Conservation (phyloP, 331 rosid genomes). For the Pyracantha coccinea region DNA sequence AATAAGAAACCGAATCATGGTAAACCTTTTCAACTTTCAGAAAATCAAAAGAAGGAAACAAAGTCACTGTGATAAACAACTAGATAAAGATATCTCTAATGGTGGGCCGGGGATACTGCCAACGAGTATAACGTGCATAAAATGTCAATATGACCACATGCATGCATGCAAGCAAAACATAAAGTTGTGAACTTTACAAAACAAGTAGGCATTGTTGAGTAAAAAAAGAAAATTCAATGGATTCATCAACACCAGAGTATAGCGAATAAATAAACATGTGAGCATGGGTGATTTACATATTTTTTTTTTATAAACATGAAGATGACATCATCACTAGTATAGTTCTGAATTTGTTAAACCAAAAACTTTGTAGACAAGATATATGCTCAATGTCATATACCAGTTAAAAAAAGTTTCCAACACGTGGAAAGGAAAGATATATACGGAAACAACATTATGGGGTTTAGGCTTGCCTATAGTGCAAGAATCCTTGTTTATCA, state of each 20-base stretch:
- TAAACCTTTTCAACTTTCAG: background rate
- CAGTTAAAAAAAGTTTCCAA: background rate
- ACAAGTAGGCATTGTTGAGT: conserved; percentile 4
- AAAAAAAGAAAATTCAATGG: conserved; percentile 14
- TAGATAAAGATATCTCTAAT: background rate
- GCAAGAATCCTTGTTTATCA: background rate
- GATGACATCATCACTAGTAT: conserved; percentile 29
- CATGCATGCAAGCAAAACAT: conserved; percentile 3
- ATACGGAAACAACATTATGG: background rate
- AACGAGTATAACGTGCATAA: background rate
- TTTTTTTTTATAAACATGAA: background rate
- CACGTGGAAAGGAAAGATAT: background rate
- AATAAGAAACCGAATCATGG: too few species aligned
- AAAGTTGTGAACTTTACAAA: background rate
- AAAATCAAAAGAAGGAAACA: background rate
- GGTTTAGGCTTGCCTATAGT: background rate
- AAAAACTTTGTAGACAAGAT: conserved; percentile 14
- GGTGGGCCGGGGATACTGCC: background rate
- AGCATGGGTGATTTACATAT: conserved; percentile 21
- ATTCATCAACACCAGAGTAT: conserved; percentile 20
- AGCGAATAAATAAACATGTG: conserved; percentile 11
- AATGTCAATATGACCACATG: conserved; percentile 13
- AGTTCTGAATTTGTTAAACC: conserved; percentile 11
- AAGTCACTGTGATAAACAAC: background rate
- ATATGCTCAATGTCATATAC: background rate